Conservation (phyloP, 2,329 filamentous ascomycete species). For the Scleromitrula shiraiana region DNA sequence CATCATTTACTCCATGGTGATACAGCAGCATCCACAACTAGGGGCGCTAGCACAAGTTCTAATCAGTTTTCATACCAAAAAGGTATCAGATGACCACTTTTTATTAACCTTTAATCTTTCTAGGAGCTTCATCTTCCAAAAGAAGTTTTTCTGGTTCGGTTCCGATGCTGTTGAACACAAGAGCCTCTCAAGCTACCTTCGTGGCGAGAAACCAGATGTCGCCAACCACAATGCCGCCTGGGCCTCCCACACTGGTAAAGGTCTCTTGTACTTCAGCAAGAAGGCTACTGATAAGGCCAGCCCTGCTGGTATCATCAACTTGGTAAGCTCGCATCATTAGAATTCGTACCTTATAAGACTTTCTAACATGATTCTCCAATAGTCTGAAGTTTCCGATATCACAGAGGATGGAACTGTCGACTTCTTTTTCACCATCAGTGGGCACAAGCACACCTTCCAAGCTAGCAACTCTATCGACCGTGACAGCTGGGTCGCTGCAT, state of each 20-base stretch:
- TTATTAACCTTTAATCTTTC: constrained; percentile 4
- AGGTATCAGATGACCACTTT: no score
- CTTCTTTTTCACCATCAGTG: constrained; percentile 78
- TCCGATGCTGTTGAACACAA: constrained; percentile 66
- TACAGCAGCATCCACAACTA: not conserved
- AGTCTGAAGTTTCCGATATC: constrained; percentile 54
- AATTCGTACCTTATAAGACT: not conserved
- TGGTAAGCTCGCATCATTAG: no score
- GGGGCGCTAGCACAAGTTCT: no score
- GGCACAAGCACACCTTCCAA: constrained; percentile 93
- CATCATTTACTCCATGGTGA: not conserved
- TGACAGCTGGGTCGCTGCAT: constrained; percentile 81
- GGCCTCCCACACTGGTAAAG: constrained; percentile 91
- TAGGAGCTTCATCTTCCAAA: constrained; percentile 79
- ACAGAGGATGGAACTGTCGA: constrained; percentile 70
- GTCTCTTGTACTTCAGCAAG: constrained; percentile 78
- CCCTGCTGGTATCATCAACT: constrained; percentile 74
- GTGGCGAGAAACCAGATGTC: constrained; percentile 76
- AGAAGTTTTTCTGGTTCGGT: constrained; percentile 89
- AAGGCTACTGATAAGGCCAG: constrained; percentile 71
- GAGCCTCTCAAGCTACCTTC: constrained; percentile 68
- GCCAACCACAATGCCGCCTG: constrained; percentile 78
- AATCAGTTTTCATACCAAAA: no score
- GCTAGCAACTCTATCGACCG: constrained; percentile 66
- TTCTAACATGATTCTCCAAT: constrained; percentile 25